phyloP scores from a whole-genome alignment of 768 basidiomycete genomes.

The Mycena filopes region DNA sequence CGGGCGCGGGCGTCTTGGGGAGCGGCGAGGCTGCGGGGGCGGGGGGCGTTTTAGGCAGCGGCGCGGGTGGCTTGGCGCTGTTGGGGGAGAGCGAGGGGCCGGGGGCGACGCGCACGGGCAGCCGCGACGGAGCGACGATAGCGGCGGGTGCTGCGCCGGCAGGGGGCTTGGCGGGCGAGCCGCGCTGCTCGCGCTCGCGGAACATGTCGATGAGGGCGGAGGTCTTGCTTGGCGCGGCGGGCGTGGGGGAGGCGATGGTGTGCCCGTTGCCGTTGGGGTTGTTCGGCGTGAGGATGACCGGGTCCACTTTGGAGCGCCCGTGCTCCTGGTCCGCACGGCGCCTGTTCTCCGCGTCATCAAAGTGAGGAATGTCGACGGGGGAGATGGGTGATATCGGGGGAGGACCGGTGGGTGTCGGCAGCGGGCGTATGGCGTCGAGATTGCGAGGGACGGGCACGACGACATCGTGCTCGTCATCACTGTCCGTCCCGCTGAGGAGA shows the following conservation, averaged over 20 bases:
- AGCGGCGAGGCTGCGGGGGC: conserved; percentile 36
- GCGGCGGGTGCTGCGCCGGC: conserved; percentile 29
- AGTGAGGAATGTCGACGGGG: conserved; percentile 15
- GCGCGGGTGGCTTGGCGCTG: conserved; percentile 24
- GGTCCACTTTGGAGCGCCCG: conserved; percentile 8
- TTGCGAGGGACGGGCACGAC: conserved; percentile 14
- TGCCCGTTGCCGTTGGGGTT: conserved; percentile 28
- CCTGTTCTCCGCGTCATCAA: conserved; percentile 6
- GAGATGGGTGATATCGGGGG: conserved; percentile 14
- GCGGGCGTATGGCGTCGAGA: conserved; percentile 29
- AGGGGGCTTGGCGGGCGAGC: conserved; percentile 45
- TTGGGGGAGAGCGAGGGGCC: background rate
- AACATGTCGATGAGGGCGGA: conserved; percentile 89
- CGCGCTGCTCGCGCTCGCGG: conserved; percentile 72
- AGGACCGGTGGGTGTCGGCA: conserved; percentile 24
- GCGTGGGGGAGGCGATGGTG: conserved; percentile 33
- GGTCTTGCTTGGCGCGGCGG: conserved; percentile 65
- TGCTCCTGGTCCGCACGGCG: conserved; percentile 10
- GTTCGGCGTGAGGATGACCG: conserved; percentile 16
- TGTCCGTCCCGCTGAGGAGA: conserved; percentile 50
- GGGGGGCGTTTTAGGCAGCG: conserved; percentile 39
- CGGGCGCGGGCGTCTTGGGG: conserved; percentile 32
- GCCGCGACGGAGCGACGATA: conserved; percentile 47
- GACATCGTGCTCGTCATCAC: conserved; percentile 39
- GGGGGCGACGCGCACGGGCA: conserved; percentile 48